Base-by-base conservation (phyloP, 2,329 filamentous ascomycete species). In the Lasiodiplodia citricola region DNA sequence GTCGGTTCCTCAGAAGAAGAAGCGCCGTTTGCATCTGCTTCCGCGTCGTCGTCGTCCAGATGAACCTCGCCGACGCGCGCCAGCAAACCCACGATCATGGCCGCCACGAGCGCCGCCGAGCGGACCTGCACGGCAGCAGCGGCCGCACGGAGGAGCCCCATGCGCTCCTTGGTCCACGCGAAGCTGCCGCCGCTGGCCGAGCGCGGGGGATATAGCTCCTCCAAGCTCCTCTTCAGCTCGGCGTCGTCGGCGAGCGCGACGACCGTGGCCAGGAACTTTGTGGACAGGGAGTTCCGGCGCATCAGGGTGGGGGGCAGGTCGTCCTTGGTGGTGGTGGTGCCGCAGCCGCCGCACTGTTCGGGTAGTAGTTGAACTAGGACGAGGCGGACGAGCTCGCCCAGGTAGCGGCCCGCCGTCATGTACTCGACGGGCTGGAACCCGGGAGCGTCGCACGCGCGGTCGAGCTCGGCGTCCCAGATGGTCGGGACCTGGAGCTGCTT, bases 351-450 rank as follows among this genome's bases (percentile, higher is more conserved):
- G 5, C 31, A 35, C 28, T 44, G 28, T 13, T 47, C 18, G 72
- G 3, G 80, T 68, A 74, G 78, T 74, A 91, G 90, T 74, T 92
- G 90, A 51, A 90, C 79, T 66, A 93, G 84, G 70, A 92, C 88
- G 68, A 94, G 83, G 31, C 92, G 88, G 28, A 91, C 90, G 13
- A 94, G 86, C 78, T 94, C 92, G 63, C 92, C 92, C 4, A 94
- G 84, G 75, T 94, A 94, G 51, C 92, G 85, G 2, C 92, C 92
- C 2, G 91, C 88, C 0, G 91, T 94, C 90, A 95, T 93, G 79
- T 94, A 95, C 76, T 96, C 92, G 23, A 95, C 87, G 0, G 92
- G 92, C 72, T 95, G 92, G 73, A 95, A 94, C 0, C 92, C 92
- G 0, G 92, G 91, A 7, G 83, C 83, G 73, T 92, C 90, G 73